These are phyloP conservation scores for Naganishia sp. DNA, from an alignment of 1,284 basidiomycete genomes.

Conservation along the genomic window DNA sequence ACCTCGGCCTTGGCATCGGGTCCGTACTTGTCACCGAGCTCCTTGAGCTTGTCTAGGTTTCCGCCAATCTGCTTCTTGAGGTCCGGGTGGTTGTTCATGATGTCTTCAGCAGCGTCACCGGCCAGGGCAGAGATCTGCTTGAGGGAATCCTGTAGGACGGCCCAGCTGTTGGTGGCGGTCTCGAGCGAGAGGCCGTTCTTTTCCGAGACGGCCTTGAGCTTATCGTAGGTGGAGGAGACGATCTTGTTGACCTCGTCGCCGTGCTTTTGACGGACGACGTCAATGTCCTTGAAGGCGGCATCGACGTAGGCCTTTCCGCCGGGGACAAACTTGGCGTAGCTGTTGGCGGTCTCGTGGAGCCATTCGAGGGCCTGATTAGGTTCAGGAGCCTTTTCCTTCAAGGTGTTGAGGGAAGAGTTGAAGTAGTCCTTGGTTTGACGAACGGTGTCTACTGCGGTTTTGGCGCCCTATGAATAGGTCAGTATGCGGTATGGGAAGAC, in stretches of 20 bases:
- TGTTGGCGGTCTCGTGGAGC: slow-evolving; percentile 55
- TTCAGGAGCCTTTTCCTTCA: slow-evolving; percentile 48
- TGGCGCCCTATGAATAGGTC: slow-evolving; percentile 40
- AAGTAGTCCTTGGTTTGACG: slow-evolving; percentile 50
- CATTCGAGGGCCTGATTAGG: slow-evolving; percentile 55
- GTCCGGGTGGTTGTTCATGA: slow-evolving; percentile 49
- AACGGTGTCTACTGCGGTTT: slow-evolving; percentile 52
- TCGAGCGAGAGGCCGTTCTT: slow-evolving; percentile 37
- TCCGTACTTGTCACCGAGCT: slow-evolving; percentile 48
- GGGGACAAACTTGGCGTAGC: slow-evolving; percentile 56
- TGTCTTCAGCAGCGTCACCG: slow-evolving; percentile 48
- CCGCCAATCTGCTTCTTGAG: slow-evolving; percentile 50
- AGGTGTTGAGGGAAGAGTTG: slow-evolving; percentile 51
- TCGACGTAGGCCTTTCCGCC: slow-evolving; percentile 57
- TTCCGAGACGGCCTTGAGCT: slow-evolving; percentile 52
- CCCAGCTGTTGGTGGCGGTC: slow-evolving; percentile 28
- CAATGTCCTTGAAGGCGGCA: slow-evolving; percentile 56
- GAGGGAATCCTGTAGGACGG: slow-evolving; percentile 26
- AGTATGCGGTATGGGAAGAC: background rate
- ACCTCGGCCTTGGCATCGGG: slow-evolving; percentile 53
- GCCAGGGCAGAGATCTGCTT: slow-evolving; percentile 44
- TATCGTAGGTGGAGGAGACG: slow-evolving; percentile 54
- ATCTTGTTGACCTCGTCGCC: slow-evolving; percentile 56
- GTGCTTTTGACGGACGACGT: slow-evolving; percentile 55
- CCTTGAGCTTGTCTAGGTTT: slow-evolving; percentile 49